These are phyloP conservation scores for Coniochaeta sp. DNA, from an alignment of 2,329 filamentous ascomycete genomes.

Conservation along the genomic window DNA sequence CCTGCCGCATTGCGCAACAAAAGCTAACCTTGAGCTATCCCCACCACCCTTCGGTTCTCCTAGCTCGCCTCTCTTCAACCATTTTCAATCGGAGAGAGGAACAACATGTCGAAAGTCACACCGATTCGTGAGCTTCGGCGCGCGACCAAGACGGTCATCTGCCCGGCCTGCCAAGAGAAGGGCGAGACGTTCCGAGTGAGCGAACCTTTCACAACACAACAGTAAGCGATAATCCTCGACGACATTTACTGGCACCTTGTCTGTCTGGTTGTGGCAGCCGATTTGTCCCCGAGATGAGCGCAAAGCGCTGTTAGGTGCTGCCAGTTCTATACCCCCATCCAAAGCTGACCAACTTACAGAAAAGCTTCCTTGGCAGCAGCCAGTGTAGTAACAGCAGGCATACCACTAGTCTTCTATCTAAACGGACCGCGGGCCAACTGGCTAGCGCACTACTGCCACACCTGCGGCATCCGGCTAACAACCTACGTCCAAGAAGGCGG, in stretches of 20 bases:
- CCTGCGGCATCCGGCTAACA: background rate
- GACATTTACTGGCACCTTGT: background rate
- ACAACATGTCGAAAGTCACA: background rate
- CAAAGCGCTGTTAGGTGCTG: too few species aligned
- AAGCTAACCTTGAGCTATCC: background rate
- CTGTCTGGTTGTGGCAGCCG: background rate
- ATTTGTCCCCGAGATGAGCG: too few species aligned
- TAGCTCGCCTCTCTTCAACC: background rate
- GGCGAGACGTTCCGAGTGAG: background rate
- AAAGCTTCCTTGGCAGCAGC: background rate
- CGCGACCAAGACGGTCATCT: background rate
- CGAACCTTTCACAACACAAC: background rate
- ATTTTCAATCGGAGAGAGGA: background rate
- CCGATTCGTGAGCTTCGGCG: background rate
- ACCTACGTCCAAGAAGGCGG: background rate
- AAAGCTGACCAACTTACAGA: background rate
- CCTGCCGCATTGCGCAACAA: background rate
- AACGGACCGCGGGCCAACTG: background rate
- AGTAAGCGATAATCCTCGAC: background rate
- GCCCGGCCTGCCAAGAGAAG: background rate
- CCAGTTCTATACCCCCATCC: background rate
- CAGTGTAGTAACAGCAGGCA: background rate
- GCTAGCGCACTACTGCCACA: conserved; percentile 1
- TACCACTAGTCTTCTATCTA: background rate
- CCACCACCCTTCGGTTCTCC: background rate